These are phyloP conservation scores for Lachnellula cervina DNA, from an alignment of 2,329 filamentous ascomycete genomes.

Conservation along the genomic window DNA sequence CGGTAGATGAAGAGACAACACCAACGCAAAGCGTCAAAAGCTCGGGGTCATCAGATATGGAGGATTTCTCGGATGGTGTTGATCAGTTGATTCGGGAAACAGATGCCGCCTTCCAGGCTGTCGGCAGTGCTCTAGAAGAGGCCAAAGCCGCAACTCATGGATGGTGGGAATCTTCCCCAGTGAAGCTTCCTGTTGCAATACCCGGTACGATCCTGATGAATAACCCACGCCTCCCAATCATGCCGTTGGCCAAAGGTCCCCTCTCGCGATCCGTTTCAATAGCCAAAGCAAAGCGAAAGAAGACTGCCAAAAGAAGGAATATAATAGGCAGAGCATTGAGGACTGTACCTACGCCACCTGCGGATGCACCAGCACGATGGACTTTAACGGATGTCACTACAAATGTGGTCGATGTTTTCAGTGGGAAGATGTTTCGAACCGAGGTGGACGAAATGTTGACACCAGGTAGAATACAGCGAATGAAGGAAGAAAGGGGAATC, in stretches of 20 bases:
- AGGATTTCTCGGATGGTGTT: slow-evolving; percentile 23
- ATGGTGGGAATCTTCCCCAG: slow-evolving; percentile 20
- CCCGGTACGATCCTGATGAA: slow-evolving; percentile 11
- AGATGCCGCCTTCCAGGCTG: slow-evolving; percentile 46
- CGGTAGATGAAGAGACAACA: slow-evolving; percentile 17
- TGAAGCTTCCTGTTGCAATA: slow-evolving; percentile 9
- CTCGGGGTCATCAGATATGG: slow-evolving; percentile 17
- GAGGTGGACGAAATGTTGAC: slow-evolving; percentile 58
- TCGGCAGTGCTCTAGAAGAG: slow-evolving; percentile 39
- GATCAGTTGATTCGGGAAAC: slow-evolving; percentile 45
- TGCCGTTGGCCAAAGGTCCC: slow-evolving; percentile 10
- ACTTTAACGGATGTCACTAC: slow-evolving; percentile 50
- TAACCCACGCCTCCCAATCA: neutral
- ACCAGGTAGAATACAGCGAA: slow-evolving; percentile 44
- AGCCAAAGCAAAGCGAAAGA: slow-evolving; percentile 38
- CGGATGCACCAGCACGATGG: slow-evolving; percentile 41
- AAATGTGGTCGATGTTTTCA: slow-evolving; percentile 54
- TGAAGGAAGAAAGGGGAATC: slow-evolving; percentile 22
- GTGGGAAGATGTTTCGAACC: slow-evolving; percentile 49
- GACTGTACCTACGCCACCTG: slow-evolving; percentile 14
- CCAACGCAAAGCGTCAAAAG: slow-evolving; percentile 26
- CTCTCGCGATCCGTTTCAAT: slow-evolving; percentile 30
- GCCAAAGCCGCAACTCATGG: slow-evolving; percentile 30
- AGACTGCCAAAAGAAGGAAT: slow-evolving; percentile 35
- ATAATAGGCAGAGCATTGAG: slow-evolving; percentile 14